Evolutionary conservation across 805 yeast genomes (phyloP).

Genomic region (Maudiozyma serrabonitensis): DNA sequence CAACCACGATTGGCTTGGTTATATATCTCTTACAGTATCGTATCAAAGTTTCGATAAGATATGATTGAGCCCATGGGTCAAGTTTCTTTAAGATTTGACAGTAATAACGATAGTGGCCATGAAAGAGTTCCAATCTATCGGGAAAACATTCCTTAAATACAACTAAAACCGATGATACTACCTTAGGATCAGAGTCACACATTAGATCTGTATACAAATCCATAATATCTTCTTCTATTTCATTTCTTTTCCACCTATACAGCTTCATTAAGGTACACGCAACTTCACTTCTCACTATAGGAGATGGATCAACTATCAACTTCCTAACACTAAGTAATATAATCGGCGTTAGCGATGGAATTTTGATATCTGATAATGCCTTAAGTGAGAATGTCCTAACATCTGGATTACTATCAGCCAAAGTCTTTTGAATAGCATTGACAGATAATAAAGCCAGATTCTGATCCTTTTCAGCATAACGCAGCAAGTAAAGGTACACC

Average conservation of each 20-base stretch:
- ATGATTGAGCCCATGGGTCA: conserved; percentile 65
- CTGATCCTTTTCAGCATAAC: conserved; percentile 76
- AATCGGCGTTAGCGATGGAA: conserved; percentile 74
- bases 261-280: conserved; percentile 65
- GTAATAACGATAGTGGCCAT: conserved; percentile 54
- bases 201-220: conserved; percentile 44
- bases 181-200: conserved; percentile 55
- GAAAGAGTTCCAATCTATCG: conserved; percentile 54
- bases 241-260: conserved; percentile 32
- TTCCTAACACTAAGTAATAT: conserved; percentile 63
- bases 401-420: conserved; percentile 60
- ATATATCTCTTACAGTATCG: conserved; percentile 57
- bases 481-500: conserved; percentile 63
- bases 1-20: conserved; percentile 40
- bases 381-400: conserved; percentile 66
- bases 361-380: conserved; percentile 72
- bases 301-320: conserved; percentile 58
- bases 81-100: conserved; percentile 41
- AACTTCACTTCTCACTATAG: conserved; percentile 70
- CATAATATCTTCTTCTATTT: conserved; percentile 40
- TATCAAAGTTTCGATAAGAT: conserved; percentile 50
- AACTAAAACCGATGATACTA: conserved; percentile 59
- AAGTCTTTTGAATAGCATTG: conserved; percentile 80
- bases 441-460: conserved; percentile 84
- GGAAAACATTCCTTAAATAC: conserved; percentile 46